Conservation (phyloP, 495 filamentous ascomycete species). For the Penicillium antarcticum region DNA sequence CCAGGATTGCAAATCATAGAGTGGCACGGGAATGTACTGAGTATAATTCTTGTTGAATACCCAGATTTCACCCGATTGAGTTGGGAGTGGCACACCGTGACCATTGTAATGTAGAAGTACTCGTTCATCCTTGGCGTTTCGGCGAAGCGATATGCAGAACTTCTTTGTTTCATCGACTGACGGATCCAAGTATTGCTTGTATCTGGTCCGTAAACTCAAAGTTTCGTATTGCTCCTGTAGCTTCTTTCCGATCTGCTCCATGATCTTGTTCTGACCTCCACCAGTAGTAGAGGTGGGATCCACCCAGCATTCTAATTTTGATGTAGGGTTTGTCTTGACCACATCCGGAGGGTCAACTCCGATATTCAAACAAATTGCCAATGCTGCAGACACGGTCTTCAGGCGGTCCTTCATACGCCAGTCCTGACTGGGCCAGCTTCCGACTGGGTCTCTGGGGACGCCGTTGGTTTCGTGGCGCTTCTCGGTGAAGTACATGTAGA, state of each 20-base stretch:
- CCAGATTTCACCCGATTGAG: conserved; percentile 95
- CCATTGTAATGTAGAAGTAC: conserved; percentile 98
- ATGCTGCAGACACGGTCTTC: conserved; percentile 92
- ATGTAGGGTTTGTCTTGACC: conserved; percentile 86
- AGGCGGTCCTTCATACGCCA: conserved; percentile 96
- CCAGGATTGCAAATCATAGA: conserved; percentile 96
- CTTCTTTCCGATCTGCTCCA: conserved; percentile 94
- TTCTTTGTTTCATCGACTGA: conserved; percentile 96
- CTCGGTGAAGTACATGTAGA: conserved; percentile 99
- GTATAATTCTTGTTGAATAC: conserved; percentile 99
- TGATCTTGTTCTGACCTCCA: conserved; percentile 70
- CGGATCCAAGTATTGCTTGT: conserved; percentile 94
- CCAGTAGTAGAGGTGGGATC: conserved; percentile 74
- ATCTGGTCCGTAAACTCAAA: conserved; percentile 86
- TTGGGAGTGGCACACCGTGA: conserved; percentile 96
- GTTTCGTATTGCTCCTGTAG: conserved; percentile 95
- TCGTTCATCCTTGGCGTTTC: conserved; percentile 92
- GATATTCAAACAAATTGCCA: conserved; percentile 94
- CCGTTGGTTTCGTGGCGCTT: conserved; percentile 97
- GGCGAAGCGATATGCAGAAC: conserved; percentile 82
- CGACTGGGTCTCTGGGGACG: conserved; percentile 67
- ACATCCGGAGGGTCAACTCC: conserved; percentile 97
- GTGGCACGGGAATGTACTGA: conserved; percentile 94
- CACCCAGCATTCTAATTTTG: conserved; percentile 95
- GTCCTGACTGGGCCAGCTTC: conserved; percentile 68